Evolutionary conservation across 345 rosid genomes (phyloP), one percentile per base, ranked within the genome.

Genomic region (Citrus cavaleriei): DNA sequence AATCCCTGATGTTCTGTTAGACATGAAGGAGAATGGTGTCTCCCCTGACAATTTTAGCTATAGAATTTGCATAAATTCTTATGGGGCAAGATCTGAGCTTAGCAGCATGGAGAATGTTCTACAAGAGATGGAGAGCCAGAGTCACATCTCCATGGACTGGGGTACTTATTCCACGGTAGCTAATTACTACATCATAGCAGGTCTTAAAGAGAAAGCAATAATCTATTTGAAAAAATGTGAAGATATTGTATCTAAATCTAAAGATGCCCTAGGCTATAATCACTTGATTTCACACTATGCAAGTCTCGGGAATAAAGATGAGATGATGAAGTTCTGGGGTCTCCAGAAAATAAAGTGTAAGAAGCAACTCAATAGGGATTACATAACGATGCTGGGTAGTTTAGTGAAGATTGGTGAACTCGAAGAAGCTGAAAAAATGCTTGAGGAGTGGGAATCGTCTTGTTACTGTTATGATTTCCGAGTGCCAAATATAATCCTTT

Each of bases 401-500:
- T 54, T 86, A 51, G 80, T 86, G 64, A 88, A 83, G 75, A 68
- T 86, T 42, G 87, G 80, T 55, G 87, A 84, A 14, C 59, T 83
- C 22, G 88, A 86, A 81, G 88, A 84, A 81, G 18, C 84, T 30
- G 84, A 81, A 70, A 80, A 81, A 34, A 27, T 88, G 69, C 81
- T 86, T 25, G 34, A 77, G 59, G 83, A 86, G 58, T 88, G 89
- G 91, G 85, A 88, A 57, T 81, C 74, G 0, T 81, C 87, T 5
- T 85, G 79, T 66, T 62, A 77, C 22, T 78, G 12, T 42, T 86
- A 77, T 71, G 89, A 88, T 83, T 81, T 78, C 68, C 84, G 83
- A 35, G 91, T 88, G 70, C 91, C 91, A 72, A 88, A 84, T 79
- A 74, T 78, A 22, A 76, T 88, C 70, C 85, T 88, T 34, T 81